phyloP scores from a whole-genome alignment of 140 eudicot genomes.

The Ambrosia hybrid region DNA sequence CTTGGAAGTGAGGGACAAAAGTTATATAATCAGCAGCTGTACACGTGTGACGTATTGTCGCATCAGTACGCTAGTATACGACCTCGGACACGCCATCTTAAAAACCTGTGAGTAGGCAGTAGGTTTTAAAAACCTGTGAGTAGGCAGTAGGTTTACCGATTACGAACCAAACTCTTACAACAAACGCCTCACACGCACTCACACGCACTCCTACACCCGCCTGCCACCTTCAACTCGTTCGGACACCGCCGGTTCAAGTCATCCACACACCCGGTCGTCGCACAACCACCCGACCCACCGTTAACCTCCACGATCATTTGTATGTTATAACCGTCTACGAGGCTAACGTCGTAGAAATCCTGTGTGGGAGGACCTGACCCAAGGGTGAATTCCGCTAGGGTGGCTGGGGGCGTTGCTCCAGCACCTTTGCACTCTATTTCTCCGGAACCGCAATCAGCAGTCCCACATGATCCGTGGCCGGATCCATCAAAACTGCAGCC shows the following conservation, averaged over 20 bases:
- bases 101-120: slow-evolving; percentile 66
- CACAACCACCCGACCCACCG: slow-evolving; percentile 73
- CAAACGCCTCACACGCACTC: slow-evolving; percentile 81
- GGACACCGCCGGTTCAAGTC: slow-evolving; percentile 73
- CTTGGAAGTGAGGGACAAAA: slow-evolving; percentile 62
- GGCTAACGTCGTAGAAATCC: slow-evolving; percentile 84
- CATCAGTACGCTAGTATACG: slow-evolving; percentile 79
- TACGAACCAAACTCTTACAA: slow-evolving; percentile 67
- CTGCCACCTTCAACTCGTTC: slow-evolving; percentile 46
- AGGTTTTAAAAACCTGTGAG: slow-evolving; percentile 66
- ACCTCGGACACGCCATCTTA: slow-evolving; percentile 72
- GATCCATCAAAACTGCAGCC: slow-evolving; percentile 57
- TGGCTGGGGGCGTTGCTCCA: slow-evolving; percentile 79
- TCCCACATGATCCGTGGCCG: slow-evolving; percentile 55
- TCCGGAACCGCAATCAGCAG: slow-evolving; percentile 76
- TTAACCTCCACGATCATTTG: slow-evolving; percentile 61
- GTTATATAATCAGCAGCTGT: slow-evolving; percentile 53
- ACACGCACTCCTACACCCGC: slow-evolving; percentile 78
- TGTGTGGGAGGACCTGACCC: slow-evolving; percentile 47
- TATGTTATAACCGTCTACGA: slow-evolving; percentile 76
- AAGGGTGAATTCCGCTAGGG: slow-evolving; percentile 84
- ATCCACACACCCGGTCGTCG: slow-evolving; percentile 69
- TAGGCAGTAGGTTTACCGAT: slow-evolving; percentile 62
- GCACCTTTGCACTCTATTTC: slow-evolving; percentile 62
- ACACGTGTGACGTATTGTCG: slow-evolving; percentile 78